Base-by-base conservation (phyloP, 2,329 filamentous ascomycete species). In the Venturia effusa region DNA sequence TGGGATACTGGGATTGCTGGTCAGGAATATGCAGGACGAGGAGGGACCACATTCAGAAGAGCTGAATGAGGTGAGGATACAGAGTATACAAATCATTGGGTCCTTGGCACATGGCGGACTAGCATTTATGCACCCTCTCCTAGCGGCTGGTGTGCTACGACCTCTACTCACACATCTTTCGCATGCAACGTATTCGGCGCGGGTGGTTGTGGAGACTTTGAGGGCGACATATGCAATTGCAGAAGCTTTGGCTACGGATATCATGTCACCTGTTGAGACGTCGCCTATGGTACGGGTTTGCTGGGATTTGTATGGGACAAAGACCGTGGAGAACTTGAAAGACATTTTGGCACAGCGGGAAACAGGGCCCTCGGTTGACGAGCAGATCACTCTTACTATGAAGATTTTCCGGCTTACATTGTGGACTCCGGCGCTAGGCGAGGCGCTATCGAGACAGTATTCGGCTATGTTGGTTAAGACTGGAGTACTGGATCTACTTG, bases 91-190 rank as follows among this genome's bases (percentile, higher is more conserved):
- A 67, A 83, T 97, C n/a, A 78, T 96, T 41, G 87, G 88, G 59
- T 94, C 90, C 74, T 84, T 97, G 71, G 90, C 91, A 64, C 87
- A 89, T 76, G 92, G 92, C 92, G 92, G 93, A 6, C 84, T 90
- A 55, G 79, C 87, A 19, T 96, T 94, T 74, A 82, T 96, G 51
- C 77, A 81, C 7, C 89, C 92, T 19, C 79, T 97, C 34, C 80
- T 91, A 66, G 83, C 86, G 32, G 86, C 86, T 63, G 80, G 81
- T 65, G 81, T 86, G 11, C 77, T 95, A n/a, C 59, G 15, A 43
- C 82, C 84, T n/a, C 80, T 96, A 64, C 78, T 96, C 65, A 78
- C 84, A 68, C 84, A 86, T 66, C 77, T 92, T n/a, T 87, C 88
- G 48, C 86, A 88, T 0, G 77, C 75, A 64, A 82, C 84, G 65